Conservation (phyloP, 148 eudicot genomes). For the Silene latifolia region DNA sequence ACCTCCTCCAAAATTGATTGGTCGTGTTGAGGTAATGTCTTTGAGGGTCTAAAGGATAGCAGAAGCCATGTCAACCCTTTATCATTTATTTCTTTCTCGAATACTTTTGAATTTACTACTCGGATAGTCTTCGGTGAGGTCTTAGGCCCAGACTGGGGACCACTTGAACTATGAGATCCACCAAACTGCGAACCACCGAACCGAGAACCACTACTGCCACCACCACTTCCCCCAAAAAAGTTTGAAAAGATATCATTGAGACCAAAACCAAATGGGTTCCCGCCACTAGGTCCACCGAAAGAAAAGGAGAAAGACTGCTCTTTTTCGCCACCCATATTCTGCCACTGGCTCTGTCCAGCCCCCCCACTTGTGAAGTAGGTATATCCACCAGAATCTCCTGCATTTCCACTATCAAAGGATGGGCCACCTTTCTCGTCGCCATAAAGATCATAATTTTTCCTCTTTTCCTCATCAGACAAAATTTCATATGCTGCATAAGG, state of each 20-base stretch:
- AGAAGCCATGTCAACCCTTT: constrained; percentile 82
- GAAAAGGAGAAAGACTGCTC: constrained; percentile 78
- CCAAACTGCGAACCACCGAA: constrained; percentile 60
- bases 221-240: constrained; percentile 60
- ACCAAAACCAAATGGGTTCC: constrained; percentile 59
- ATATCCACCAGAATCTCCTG: constrained; percentile 55
- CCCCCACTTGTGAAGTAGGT: constrained; percentile 71
- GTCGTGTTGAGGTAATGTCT: constrained; percentile 37
- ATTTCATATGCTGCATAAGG: constrained; percentile 76
- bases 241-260: constrained; percentile 77
- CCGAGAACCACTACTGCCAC: constrained; percentile 39
- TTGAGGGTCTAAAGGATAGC: constrained; percentile 47
- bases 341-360: constrained; percentile 66
- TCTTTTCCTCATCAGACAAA: constrained; percentile 80
- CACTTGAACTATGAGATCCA: constrained; percentile 49
- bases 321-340: constrained; percentile 70
- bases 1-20: constrained; percentile 61
- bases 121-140: constrained; percentile 40
- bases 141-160: constrained; percentile 43
- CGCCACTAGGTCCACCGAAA: constrained; percentile 71
- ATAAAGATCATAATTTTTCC: constrained; percentile 89
- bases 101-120: constrained; percentile 47
- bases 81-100: constrained; percentile 66
- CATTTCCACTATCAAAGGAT: constrained; percentile 61
- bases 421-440: constrained; percentile 83